Evolutionary conservation across 129 eudicot species (phyloP).

Genomic region (Ambrosia trifida): DNA sequence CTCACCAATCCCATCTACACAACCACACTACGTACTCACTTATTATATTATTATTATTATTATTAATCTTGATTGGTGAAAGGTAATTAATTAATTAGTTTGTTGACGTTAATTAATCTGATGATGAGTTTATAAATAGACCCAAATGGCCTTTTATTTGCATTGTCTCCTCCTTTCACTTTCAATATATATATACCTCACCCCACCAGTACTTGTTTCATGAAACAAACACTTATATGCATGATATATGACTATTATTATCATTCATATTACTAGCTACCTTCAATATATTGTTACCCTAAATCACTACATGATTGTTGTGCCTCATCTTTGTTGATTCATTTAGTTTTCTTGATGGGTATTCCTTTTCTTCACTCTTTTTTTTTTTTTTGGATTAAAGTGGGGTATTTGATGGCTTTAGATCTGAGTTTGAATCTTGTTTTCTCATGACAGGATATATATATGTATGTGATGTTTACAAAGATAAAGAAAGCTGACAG

Average conservation of each 20-base stretch:
- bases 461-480: background rate
- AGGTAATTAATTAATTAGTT: conserved; percentile 12
- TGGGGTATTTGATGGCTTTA: conserved; percentile 6
- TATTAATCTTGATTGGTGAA: conserved; percentile 1
- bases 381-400: background rate
- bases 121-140: conserved; percentile 20
- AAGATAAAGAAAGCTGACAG: conserved; percentile 39
- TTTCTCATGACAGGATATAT: conserved; percentile 13
- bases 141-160: conserved; percentile 23
- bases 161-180: too few species aligned
- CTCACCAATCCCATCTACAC: conserved; percentile 28
- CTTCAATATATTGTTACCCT: too few species aligned
- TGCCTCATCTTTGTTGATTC: too few species aligned
- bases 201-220: too few species aligned
- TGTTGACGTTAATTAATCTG: conserved; percentile 23
- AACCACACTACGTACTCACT: conserved; percentile 8
- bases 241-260: too few species aligned
- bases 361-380: background rate
- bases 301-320: too few species aligned
- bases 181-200: too few species aligned
- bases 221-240: too few species aligned
- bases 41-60: too few species aligned
- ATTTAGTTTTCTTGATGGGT: conserved; percentile 19
- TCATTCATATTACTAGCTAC: too few species aligned
- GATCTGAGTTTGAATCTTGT: conserved; percentile 26